Evolutionary conservation across 2,329 filamentous ascomycete genomes (phyloP).

Genomic region (Onygena corvina): DNA sequence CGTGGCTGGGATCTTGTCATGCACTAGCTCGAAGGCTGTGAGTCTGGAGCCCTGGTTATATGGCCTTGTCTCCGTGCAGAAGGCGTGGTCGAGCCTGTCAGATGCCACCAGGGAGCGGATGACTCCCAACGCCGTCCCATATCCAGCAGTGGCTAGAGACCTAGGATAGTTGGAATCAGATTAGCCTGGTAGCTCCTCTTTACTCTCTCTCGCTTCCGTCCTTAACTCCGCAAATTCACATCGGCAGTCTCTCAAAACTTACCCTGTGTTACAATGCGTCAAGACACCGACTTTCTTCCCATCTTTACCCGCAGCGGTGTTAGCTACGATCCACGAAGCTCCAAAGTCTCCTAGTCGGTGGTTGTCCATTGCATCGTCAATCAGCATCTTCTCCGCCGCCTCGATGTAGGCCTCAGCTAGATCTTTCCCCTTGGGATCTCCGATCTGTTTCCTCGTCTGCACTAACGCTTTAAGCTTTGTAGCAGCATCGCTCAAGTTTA

Average conservation of each 20-base stretch:
- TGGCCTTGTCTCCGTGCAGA: constrained; percentile 90
- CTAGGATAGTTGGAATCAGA: constrained; percentile 29
- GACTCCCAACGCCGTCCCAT: constrained; percentile 88
- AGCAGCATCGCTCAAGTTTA: constrained; percentile 86
- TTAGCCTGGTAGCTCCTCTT: not conserved
- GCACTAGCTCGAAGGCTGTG: constrained; percentile 92
- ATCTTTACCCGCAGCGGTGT: constrained; percentile 40
- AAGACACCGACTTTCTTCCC: constrained; percentile 61
- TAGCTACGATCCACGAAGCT: constrained; percentile 64
- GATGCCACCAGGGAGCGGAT: constrained; percentile 66
- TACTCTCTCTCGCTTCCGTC: not conserved
- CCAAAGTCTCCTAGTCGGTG: constrained; percentile 71
- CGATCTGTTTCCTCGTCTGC: constrained; percentile 31
- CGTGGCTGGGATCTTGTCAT: constrained; percentile 81
- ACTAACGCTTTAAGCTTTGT: constrained; percentile 60
- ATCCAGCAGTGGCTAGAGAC: constrained; percentile 91
- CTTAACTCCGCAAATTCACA: not conserved
- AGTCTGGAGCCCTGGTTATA: constrained; percentile 96
- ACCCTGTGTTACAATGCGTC: constrained; percentile 97
- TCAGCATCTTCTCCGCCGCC: constrained; percentile 74
- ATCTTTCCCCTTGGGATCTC: constrained; percentile 28
- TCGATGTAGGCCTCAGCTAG: constrained; percentile 61
- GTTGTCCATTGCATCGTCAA: constrained; percentile 79
- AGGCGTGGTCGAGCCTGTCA: constrained; percentile 63
- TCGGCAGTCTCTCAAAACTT: constrained; percentile 19